These are phyloP conservation scores for Debaryomyces fabryi DNA, from an alignment of 1,139 yeast genomes.

Conservation along the genomic window DNA sequence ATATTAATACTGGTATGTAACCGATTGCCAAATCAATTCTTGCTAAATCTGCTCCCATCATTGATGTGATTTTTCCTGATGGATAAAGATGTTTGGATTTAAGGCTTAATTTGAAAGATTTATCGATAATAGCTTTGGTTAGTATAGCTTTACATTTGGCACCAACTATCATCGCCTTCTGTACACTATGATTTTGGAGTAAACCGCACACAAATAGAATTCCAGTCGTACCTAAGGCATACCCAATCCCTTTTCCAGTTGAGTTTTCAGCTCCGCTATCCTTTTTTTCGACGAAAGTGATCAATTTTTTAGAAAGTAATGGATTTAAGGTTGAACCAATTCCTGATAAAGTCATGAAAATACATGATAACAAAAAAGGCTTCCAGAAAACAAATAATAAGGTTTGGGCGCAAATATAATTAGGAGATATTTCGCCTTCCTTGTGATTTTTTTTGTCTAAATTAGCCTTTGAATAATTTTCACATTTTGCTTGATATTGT, in stretches of 20 bases:
- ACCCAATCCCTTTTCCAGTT: conserved; percentile 40
- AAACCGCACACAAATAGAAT: conserved; percentile 26
- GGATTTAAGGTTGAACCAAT: conserved; percentile 55
- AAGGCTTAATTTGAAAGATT: conserved; percentile 65
- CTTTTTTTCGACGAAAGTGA: conserved; percentile 40
- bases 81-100: conserved; percentile 62
- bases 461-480: neutral
- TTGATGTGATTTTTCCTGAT: conserved; percentile 65
- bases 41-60: conserved; percentile 42
- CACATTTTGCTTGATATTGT: neutral
- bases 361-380: conserved; percentile 28
- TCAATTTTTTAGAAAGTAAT: conserved; percentile 45
- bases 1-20: conserved; percentile 31
- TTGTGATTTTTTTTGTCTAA: neutral
- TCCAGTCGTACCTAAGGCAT: conserved; percentile 28
- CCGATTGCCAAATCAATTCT: conserved; percentile 40
- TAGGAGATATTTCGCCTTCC: neutral
- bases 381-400: neutral
- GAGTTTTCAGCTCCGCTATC: conserved; percentile 22
- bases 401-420: conserved; percentile 1
- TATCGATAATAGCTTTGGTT: conserved; percentile 65
- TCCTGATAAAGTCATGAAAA: conserved; percentile 43
- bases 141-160: conserved; percentile 68
- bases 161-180: conserved; percentile 48
- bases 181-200: conserved; percentile 33